Base-by-base conservation (phyloP, 2,329 filamentous ascomycete species). In the Aureobasidium subglaciale region DNA sequence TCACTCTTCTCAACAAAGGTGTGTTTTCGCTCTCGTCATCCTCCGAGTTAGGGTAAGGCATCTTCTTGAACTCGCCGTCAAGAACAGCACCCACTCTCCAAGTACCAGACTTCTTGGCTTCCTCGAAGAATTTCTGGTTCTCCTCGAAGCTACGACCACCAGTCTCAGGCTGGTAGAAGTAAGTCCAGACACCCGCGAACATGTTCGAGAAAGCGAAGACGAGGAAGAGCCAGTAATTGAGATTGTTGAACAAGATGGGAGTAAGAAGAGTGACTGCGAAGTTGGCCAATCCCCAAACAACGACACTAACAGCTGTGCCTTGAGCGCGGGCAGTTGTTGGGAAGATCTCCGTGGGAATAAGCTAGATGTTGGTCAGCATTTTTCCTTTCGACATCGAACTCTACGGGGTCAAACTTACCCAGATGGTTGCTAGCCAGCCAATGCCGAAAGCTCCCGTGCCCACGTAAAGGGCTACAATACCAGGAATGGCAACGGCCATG, bases 401-500 rank as follows among this genome's bases (percentile, higher is more conserved):
- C n/a, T n/a, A n/a, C n/a, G 3, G 22, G n/a, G 25, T 5, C 6
- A 11, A 5, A 56, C 57, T 35, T 41, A 59, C 57, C 80, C 81
- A 84, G 16, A 80, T 74, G 1, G 81, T 80, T 1, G 79, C 71
- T 2, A 84, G 71, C 81, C 80, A 83, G 22, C 78, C 78, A 41
- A 83, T 79, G 4, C 81, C 81, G 57, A 84, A 84, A 16, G 79
- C 77, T 7, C 78, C 79, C 0, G 81, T 86, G 2, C 81, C 78
- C 55, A 81, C 64, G 70, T 78, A 82, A 15, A 83, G 72, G 1
- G 72, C 69, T 4, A 81, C 61, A 11, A 76, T 77, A 4, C 80
- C 78, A 2, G 76, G 71, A 34, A 81, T 72, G 15, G 77, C 77
- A 5, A 76, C 70, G 8, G 70, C 66, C 22, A 77, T 64, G 8